Evolutionary conservation across 805 yeast genomes (phyloP), one percentile per base, ranked within the genome.

Genomic region (Metschnikowia matae): DNA sequence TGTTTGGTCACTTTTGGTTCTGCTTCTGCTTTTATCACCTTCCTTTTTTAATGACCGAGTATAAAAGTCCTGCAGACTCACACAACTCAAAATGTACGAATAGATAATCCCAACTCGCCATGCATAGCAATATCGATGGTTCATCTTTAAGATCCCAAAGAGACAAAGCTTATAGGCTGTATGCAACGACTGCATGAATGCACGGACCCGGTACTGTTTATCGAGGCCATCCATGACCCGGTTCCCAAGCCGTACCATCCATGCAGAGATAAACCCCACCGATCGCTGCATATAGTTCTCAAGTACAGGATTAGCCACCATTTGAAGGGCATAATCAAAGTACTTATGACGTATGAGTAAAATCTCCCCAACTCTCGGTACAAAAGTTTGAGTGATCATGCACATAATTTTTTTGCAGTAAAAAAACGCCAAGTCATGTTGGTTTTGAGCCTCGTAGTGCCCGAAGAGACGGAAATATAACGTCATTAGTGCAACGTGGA

Each of bases 21-120:
- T 18, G 20, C 3, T 18, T 18, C 20, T 18, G 20, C 20, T 18
- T 18, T 18, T 18, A 18, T 18, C 20, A 3, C 20, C 3, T 18
- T n/a, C 20, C 14, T 15, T 34, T 32, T 31, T 37, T 41, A 17
- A 18, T 35, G 37, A 45, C 18, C 47, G 40, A 13, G 17, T 20
- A 44, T 56, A 57, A 39, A 48, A 58, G 4, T 51, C 56, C 29
- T 55, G 54, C n/a, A 44, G 21, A 17, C 48, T 35, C 4, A 58
- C 29, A 14, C 46, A 40, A 31, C 54, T 47, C 33, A 55, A 35
- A 13, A 57, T 47, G 48, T 48, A 59, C 15, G 53, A 45, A 47
- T 51, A 50, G n/a, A 59, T 51, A 34, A 53, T 52, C 35, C 54
- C 54, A n/a, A 56, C 51, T 17, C 61, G 48, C 61, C 61, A 57